A percentile compares a stretch with the other conserved stretches of the same genome.
Conservation (phyloP, 2,329 filamentous ascomycete genomes). For the Aspergillus ochraceoroseus region DNA sequence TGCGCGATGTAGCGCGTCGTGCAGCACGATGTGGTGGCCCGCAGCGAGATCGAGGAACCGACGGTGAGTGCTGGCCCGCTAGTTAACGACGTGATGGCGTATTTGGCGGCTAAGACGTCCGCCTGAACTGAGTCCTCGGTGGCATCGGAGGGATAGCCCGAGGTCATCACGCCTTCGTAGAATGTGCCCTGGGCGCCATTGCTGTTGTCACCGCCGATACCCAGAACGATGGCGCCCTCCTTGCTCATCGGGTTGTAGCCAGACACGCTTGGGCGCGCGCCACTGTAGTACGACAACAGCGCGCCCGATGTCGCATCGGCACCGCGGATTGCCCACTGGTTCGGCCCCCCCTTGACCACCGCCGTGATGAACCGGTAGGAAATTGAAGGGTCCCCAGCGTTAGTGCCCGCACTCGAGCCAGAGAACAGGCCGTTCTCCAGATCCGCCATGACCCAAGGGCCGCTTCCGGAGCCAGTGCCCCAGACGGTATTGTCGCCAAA, state of each 20-base stretch:
- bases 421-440: slow-evolving; percentile 64
- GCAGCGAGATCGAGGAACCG: slow-evolving; percentile 52
- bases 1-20: slow-evolving; percentile 54
- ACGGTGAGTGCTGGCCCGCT: slow-evolving; percentile 48
- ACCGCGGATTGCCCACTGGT: slow-evolving; percentile 57
- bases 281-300: slow-evolving; percentile 57
- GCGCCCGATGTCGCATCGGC: slow-evolving; percentile 52
- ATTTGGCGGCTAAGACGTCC: slow-evolving; percentile 57
- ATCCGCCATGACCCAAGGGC: slow-evolving; percentile 66
- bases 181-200: slow-evolving; percentile 57
- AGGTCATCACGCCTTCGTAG: slow-evolving; percentile 62
- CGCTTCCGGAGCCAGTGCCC: slow-evolving; percentile 55
- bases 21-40: slow-evolving; percentile 53
- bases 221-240: slow-evolving; percentile 62
- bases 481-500: slow-evolving; percentile 53
- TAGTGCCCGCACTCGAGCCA: slow-evolving; percentile 45
- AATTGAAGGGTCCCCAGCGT: slow-evolving; percentile 52
- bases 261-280: slow-evolving; percentile 48
- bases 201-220: slow-evolving; percentile 66
- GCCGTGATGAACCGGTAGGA: slow-evolving; percentile 55
- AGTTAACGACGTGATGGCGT: slow-evolving; percentile 46
- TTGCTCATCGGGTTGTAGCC: slow-evolving; percentile 62
- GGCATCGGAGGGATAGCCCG: slow-evolving; percentile 56
- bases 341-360: slow-evolving; percentile 52
- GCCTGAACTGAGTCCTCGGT: slow-evolving; percentile 57